These are phyloP conservation scores for Xerocomus alliaceus DNA, from an alignment of 1,284 basidiomycete species.

Conservation along the genomic window DNA sequence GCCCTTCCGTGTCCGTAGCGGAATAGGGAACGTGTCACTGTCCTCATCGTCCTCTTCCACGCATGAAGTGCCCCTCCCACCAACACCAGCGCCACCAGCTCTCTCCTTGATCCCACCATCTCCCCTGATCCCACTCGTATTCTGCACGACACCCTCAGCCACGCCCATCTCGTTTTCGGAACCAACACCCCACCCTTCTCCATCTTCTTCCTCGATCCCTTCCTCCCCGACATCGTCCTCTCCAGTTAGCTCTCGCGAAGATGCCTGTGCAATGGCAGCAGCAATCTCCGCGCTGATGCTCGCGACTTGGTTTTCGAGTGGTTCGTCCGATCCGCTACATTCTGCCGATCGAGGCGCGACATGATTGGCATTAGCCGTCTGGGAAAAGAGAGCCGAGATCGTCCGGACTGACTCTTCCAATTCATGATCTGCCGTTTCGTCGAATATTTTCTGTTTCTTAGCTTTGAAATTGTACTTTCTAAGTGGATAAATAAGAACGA, in stretches of 20 bases:
- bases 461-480: slow-evolving; percentile 80
- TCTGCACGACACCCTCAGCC: slow-evolving; percentile 57
- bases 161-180: slow-evolving; percentile 56
- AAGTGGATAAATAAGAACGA: slow-evolving; percentile 21
- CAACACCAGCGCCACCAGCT: slow-evolving; percentile 6
- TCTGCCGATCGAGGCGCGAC: slow-evolving; percentile 33
- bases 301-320: slow-evolving; percentile 65
- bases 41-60: slow-evolving; percentile 58
- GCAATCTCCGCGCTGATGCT: slow-evolving; percentile 77
- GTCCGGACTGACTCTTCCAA: slow-evolving; percentile 74
- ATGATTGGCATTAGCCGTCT: slow-evolving; percentile 47
- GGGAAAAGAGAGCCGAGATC: slow-evolving; percentile 67
- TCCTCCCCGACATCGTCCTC: slow-evolving; percentile 54
- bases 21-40: slow-evolving; percentile 68
- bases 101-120: slow-evolving; percentile 37
- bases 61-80: slow-evolving; percentile 18
- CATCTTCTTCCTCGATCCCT: slow-evolving; percentile 50
- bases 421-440: slow-evolving; percentile 56
- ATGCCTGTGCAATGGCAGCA: slow-evolving; percentile 72
- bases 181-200: slow-evolving; percentile 50
- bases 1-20: slow-evolving; percentile 65
- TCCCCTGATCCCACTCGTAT: slow-evolving; percentile 64
- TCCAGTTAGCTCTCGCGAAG: slow-evolving; percentile 57
- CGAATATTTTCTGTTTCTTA: slow-evolving; percentile 64
- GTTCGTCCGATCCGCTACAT: slow-evolving; percentile 45